Base-by-base conservation (phyloP, 2,329 filamentous ascomycete species). In the Daldinia sp. region DNA sequence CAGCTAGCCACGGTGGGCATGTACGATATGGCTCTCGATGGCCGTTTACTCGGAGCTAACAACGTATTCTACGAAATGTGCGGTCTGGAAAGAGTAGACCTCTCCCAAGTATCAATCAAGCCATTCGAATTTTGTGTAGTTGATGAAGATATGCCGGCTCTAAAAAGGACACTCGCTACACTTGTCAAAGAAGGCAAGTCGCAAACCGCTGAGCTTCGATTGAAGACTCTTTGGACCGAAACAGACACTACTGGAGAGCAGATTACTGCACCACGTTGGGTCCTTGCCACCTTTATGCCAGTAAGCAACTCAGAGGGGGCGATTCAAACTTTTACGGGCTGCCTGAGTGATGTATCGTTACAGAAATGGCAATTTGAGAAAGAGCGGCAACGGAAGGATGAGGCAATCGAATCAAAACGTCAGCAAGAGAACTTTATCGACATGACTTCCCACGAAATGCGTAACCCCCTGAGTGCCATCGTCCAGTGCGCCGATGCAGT, bases 381-480 rank as follows among this genome's bases (percentile, higher is more conserved):
- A 50, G 83, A 83, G 68, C 81, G 78, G 53, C 58, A 63, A 34
- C 59, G 64, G 41, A 67, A 67, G 72, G 82, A 83, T 41, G 83
- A 87, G 58, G 85, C 85, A 1, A 81, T 87, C 23, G 83, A 87
- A 70, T 82, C 83, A 27, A 86, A 84, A 70, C 79, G 88, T 4
- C 89, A 91, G 72, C 92, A 94, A 72, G 90, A 94, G 70, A 91
- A 91, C 66, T 93, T 93, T 70, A 92, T 94, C 71, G 91, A 93
- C 74, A 92, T 92, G 80, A 86, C 84, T 1, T 87, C 85, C 11
- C 89, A 91, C 72, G 89, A 91, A 72, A 89, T 91, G 85, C 83
- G 90, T 23, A 93, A 93, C 68, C 90, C 90, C 0, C 78, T 93
- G 23, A 88, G 85, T 41, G 90, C 90, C 0, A 92, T 92, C 15